Conservation (phyloP, 2,329 filamentous ascomycete species). For the Sphaerulina vaccinii region DNA sequence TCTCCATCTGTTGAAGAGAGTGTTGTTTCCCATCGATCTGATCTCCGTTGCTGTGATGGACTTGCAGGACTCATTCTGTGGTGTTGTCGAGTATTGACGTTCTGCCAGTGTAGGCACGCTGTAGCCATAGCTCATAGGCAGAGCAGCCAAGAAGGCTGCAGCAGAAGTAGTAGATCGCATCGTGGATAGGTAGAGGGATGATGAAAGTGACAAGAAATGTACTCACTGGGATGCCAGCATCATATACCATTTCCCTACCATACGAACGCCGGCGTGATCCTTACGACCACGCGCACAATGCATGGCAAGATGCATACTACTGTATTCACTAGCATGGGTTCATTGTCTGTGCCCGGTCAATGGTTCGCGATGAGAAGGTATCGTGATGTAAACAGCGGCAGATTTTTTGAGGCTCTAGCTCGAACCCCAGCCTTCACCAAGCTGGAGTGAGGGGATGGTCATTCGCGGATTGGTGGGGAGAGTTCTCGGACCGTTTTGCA, state of each 20-base stretch:
- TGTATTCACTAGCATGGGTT: background rate
- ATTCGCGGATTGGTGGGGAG: background rate
- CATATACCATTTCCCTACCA: conserved; percentile 1
- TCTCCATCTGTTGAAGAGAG: conserved; percentile 51
- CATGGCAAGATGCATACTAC: background rate
- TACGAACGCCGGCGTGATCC: background rate
- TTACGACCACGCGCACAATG: background rate
- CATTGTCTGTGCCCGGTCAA: background rate
- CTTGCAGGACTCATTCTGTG: conserved; percentile 19
- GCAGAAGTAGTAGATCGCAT: conserved; percentile 16
- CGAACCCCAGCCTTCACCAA: background rate
- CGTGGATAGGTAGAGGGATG: background rate
- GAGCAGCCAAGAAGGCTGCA: conserved; percentile 13
- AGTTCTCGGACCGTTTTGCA: background rate
- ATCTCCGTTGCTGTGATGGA: conserved; percentile 36
- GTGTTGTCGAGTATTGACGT: background rate
- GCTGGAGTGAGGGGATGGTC: background rate
- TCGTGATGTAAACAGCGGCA: conserved; percentile 2
- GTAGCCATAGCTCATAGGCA: conserved; percentile 4
- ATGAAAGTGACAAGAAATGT: background rate
- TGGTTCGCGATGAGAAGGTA: conserved; percentile 3
- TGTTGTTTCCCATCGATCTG: conserved; percentile 45
- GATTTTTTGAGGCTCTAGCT: background rate
- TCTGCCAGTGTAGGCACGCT: background rate
- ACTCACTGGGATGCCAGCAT: conserved; percentile 2